Evolutionary conservation across 352 stramenopile genomes (phyloP).

Genomic region (Phytophthora cryptogea): DNA sequence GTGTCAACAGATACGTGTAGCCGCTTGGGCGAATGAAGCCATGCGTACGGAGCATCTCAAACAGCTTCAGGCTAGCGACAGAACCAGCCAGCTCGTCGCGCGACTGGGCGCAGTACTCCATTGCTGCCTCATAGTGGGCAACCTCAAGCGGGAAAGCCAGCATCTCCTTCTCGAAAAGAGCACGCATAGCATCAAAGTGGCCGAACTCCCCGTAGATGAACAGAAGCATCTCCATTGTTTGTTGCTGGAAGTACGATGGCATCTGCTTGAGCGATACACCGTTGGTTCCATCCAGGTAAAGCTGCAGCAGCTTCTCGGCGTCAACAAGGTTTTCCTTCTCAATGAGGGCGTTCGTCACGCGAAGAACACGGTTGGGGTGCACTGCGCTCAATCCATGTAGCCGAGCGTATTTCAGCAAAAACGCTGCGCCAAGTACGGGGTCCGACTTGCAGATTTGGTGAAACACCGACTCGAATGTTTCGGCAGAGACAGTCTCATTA

Average conservation of each 20-base stretch:
- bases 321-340: conserved; percentile 48
- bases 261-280: conserved; percentile 57
- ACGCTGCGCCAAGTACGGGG: conserved; percentile 41
- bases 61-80: conserved; percentile 65
- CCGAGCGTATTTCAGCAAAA: conserved; percentile 65
- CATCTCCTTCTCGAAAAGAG: conserved; percentile 56
- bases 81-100: conserved; percentile 37
- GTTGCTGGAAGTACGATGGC: conserved; percentile 60
- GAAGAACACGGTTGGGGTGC: conserved; percentile 48
- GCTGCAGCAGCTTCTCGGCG: conserved; percentile 52
- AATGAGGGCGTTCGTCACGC: conserved; percentile 53
- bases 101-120: conserved; percentile 63
- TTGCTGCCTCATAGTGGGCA: conserved; percentile 69
- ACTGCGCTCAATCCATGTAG: conserved; percentile 41
- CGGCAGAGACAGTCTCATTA: conserved; percentile 35
- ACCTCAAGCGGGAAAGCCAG: conserved; percentile 57
- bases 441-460: conserved; percentile 45
- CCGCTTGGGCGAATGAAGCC: conserved; percentile 77
- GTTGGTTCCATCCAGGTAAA: conserved; percentile 45
- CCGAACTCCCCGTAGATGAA: conserved; percentile 66
- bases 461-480: conserved; percentile 45
- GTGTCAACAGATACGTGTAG: conserved; percentile 69
- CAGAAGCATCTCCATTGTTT: conserved; percentile 73
- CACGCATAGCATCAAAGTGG: conserved; percentile 44
- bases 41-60: conserved; percentile 71